A percentile compares a stretch with the other conserved stretches of the same genome.
Evolutionary conservation across 75 land plant genomes (phyloP).

Genomic region (Picea glauca): DNA sequence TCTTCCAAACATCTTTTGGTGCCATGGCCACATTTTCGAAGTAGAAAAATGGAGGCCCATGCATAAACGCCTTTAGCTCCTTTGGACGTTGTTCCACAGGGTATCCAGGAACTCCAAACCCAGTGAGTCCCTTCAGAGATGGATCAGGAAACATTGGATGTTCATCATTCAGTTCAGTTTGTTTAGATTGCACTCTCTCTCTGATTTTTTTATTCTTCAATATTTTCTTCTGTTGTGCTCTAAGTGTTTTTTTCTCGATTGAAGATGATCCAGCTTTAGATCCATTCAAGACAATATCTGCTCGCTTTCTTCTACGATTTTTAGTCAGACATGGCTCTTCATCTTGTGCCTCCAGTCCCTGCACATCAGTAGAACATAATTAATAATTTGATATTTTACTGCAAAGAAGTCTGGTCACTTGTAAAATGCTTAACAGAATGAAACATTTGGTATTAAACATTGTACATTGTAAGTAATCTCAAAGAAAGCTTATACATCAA

Average conservation of each 20-base stretch:
- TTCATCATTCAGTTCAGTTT: not conserved
- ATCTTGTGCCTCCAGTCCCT: not conserved
- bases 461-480: not conserved
- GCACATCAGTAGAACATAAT: not conserved
- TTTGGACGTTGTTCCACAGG: not conserved
- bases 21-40: conserved; percentile 82
- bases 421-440: not conserved
- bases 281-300: not conserved
- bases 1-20: conserved; percentile 73
- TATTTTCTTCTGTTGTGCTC: too few relatives aligned
- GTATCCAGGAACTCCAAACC: conserved; percentile 18
- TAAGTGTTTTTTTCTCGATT: not conserved
- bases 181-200: not conserved
- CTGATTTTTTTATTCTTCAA: not conserved
- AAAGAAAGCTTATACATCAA: not conserved
- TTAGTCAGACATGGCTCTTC: not conserved
- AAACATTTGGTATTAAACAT: not conserved
- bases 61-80: conserved; percentile 2
- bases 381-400: not conserved
- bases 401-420: not conserved
- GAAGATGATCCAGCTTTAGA: not conserved
- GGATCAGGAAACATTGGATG: not conserved
- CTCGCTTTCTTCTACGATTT: not conserved
- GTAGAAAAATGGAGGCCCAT: conserved; percentile 77
- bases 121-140: not conserved